Evolutionary conservation across 352 stramenopile species (phyloP).

Genomic region (Sclerospora graminicola): DNA sequence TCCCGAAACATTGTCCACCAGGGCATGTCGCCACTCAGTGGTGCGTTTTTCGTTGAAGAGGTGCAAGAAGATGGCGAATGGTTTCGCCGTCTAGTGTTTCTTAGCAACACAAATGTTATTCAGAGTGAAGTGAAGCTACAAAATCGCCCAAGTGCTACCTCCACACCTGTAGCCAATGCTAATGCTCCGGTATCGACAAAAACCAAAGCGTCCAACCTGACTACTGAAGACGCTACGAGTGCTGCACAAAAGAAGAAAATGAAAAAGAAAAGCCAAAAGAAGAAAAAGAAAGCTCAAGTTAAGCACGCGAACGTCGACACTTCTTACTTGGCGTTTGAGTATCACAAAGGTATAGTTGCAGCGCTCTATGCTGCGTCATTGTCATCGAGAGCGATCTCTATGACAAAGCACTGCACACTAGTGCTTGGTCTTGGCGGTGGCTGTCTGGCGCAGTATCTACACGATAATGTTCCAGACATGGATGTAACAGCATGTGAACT

Average conservation of each 20-base stretch:
- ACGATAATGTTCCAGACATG: slow-evolving; percentile 36
- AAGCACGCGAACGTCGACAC: slow-evolving; percentile 33
- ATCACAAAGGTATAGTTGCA: slow-evolving; percentile 69
- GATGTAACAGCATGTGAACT: slow-evolving; percentile 56
- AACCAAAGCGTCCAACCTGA: slow-evolving; percentile 12
- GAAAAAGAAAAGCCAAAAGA: slow-evolving; percentile 55
- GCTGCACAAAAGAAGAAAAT: slow-evolving; percentile 33
- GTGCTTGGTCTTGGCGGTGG: slow-evolving; percentile 68
- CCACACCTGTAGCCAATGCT: slow-evolving; percentile 2
- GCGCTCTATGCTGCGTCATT: slow-evolving; percentile 36
- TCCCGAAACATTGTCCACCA: slow-evolving; percentile 45
- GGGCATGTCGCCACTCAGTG: slow-evolving; percentile 37
- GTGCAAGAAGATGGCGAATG: slow-evolving; percentile 37
- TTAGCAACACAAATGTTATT: slow-evolving; percentile 62
- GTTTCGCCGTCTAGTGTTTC: slow-evolving; percentile 60
- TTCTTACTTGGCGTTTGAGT: slow-evolving; percentile 61
- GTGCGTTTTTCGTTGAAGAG: slow-evolving; percentile 65
- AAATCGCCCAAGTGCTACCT: background rate
- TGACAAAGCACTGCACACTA: slow-evolving; percentile 25
- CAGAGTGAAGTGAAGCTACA: slow-evolving; percentile 63
- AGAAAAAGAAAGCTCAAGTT: slow-evolving; percentile 25
- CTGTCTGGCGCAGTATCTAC: slow-evolving; percentile 52
- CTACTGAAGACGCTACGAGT: slow-evolving; percentile 13
- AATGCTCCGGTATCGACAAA: too few species aligned
- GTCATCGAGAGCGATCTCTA: slow-evolving; percentile 5